These are phyloP conservation scores for Bruguiera sexangula DNA, from an alignment of 345 rosid genomes.

Conservation along the genomic window DNA sequence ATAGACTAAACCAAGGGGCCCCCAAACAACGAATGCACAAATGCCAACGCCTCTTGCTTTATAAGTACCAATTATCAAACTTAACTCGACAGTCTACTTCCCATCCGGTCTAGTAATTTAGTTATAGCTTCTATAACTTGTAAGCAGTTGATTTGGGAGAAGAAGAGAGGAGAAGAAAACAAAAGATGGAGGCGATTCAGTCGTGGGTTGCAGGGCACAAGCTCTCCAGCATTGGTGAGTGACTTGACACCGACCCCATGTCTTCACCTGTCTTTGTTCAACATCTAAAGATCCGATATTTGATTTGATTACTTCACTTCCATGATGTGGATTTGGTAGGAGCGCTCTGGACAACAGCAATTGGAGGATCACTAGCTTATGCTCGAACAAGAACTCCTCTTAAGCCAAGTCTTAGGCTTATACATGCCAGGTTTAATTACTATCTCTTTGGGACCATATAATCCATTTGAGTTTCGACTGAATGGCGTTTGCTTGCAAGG, in stretches of 20 bases:
- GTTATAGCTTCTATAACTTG: background rate
- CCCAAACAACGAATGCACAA: conserved; percentile 1
- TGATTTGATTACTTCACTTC: background rate
- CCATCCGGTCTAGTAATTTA: background rate
- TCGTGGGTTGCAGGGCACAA: conserved; percentile 69
- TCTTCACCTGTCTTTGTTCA: background rate
- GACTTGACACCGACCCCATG: background rate
- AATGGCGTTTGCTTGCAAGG: conserved; percentile 26
- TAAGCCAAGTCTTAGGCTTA: conserved; percentile 65
- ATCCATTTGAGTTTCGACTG: no score
- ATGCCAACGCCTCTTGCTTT: conserved; percentile 6
- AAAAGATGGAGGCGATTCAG: conserved; percentile 51
- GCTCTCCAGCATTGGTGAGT: conserved; percentile 56
- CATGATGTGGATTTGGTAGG: conserved; percentile 30
- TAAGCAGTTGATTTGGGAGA: background rate
- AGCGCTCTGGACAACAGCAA: conserved; percentile 55
- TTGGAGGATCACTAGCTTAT: conserved; percentile 61
- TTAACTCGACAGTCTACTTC: background rate
- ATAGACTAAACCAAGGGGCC: conserved; percentile 28
- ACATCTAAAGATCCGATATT: no score
- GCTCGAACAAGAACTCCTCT: conserved; percentile 42
- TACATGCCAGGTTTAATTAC: conserved; percentile 55
- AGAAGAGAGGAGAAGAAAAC: background rate
- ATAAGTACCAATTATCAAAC: conserved; percentile 18
- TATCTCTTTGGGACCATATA: no score